phyloP scores from a whole-genome alignment of 2,329 filamentous ascomycete genomes.

The Mariannaea sp. region DNA sequence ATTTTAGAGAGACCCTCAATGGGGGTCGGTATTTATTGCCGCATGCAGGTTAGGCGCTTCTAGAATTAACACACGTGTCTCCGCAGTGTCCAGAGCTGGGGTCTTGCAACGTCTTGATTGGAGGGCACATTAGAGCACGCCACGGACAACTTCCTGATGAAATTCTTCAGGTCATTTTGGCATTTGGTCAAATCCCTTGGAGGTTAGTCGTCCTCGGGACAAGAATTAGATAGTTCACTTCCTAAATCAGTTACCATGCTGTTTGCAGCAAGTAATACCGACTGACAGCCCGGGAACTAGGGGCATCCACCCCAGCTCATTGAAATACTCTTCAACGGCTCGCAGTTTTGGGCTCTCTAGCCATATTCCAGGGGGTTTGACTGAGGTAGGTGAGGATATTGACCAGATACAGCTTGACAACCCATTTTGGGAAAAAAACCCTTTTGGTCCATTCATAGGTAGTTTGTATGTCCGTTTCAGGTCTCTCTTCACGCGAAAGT shows the following conservation, averaged over 20 bases:
- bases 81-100: background rate
- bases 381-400: background rate
- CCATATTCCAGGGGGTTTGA: background rate
- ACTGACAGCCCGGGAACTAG: background rate
- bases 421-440: too few relatives aligned
- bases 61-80: background rate
- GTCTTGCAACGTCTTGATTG: background rate
- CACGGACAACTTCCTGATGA: background rate
- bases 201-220: background rate
- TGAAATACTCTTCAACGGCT: background rate
- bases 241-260: background rate
- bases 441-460: too few relatives aligned
- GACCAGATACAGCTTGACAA: background rate
- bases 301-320: background rate
- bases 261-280: background rate
- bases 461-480: too few relatives aligned
- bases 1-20: too few relatives aligned
- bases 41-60: background rate
- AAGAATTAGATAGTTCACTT: too few relatives aligned
- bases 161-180: background rate
- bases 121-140: background rate
- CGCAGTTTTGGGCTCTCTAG: background rate
- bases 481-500: too few relatives aligned
- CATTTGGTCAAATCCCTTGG: background rate
- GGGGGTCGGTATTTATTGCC: background rate